These are phyloP conservation scores for Mycena latifolia DNA, from an alignment of 768 basidiomycete genomes.

Conservation along the genomic window DNA sequence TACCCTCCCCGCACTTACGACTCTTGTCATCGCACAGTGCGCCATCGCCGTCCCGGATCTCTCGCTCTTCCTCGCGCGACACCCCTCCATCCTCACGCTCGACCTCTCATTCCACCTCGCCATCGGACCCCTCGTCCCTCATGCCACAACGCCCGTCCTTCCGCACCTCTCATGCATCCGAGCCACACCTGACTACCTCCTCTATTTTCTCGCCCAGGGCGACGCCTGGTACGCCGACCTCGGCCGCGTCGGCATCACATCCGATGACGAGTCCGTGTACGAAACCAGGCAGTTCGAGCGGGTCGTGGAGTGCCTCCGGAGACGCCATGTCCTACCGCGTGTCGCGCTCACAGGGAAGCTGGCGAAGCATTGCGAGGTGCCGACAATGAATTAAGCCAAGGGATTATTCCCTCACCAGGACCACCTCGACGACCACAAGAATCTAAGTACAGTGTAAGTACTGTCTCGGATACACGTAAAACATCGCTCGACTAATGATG, in stretches of 20 bases:
- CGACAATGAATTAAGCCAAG: too few species aligned
- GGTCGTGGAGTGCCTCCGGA: neutral
- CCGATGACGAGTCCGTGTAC: slow-evolving; percentile 11
- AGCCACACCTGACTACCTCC: slow-evolving; percentile 26
- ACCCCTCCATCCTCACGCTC: slow-evolving; percentile 2
- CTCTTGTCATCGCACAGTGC: slow-evolving; percentile 9
- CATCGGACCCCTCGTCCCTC: slow-evolving; percentile 12
- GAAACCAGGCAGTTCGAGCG: slow-evolving; percentile 6
- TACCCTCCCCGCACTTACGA: too few species aligned
- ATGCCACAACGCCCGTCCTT: neutral
- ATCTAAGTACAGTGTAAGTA: too few species aligned
- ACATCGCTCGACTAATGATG: too few species aligned
- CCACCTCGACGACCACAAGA: too few species aligned
- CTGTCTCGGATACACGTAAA: too few species aligned
- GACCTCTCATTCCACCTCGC: slow-evolving; percentile 18
- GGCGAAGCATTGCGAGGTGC: too few species aligned
- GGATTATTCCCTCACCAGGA: too few species aligned
- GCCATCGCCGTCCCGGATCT: slow-evolving; percentile 25
- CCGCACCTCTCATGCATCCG: slow-evolving; percentile 1
- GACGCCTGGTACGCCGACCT: neutral
- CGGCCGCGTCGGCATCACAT: slow-evolving; percentile 2
- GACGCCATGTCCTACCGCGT: too few species aligned
- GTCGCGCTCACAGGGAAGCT: too few species aligned
- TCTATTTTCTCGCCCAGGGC: slow-evolving; percentile 7
- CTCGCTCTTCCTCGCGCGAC: slow-evolving; percentile 21